Conservation (phyloP, 192 early-diverging fungal genomes). For the Haplosporangium gracile region DNA sequence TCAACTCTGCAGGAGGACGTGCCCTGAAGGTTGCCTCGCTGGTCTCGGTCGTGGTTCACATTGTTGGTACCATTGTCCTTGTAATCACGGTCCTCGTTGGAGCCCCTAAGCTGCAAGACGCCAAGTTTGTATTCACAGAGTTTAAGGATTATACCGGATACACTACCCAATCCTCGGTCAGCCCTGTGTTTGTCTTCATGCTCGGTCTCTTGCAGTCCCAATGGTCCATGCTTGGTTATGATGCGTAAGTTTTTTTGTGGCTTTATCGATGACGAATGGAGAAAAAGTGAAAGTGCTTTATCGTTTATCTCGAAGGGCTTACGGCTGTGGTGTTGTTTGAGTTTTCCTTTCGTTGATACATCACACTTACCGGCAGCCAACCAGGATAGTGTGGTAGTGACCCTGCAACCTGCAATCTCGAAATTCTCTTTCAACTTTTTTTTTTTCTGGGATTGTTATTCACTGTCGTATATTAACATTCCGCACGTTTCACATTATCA, state of each 20-base stretch:
- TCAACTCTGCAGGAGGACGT: constrained; percentile 54
- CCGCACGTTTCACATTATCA: background rate
- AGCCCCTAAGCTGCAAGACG: constrained; percentile 39
- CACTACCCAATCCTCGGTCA: constrained; percentile 26
- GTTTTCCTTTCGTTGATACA: background rate
- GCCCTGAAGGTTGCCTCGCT: constrained; percentile 48
- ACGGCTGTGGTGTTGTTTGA: background rate
- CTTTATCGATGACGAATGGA: background rate
- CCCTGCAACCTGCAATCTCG: too few relatives aligned
- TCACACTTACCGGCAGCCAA: background rate
- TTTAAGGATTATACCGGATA: constrained; percentile 54
- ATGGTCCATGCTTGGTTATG: constrained; percentile 56
- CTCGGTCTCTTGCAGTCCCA: constrained; percentile 58
- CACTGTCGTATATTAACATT: background rate
- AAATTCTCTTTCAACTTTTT: background rate
- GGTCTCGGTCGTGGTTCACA: constrained; percentile 47
- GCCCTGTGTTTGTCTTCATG: constrained; percentile 52
- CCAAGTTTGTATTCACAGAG: constrained; percentile 58
- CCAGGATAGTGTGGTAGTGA: background rate
- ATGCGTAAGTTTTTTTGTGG: constrained; percentile 34
- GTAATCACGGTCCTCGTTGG: constrained; percentile 40
- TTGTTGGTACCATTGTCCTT: constrained; percentile 47
- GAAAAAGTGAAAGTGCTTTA: background rate
- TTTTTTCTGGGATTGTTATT: background rate
- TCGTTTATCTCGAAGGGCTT: background rate